Base-by-base conservation (phyloP, 345 rosid species). In the Eucalyptus marginata region DNA sequence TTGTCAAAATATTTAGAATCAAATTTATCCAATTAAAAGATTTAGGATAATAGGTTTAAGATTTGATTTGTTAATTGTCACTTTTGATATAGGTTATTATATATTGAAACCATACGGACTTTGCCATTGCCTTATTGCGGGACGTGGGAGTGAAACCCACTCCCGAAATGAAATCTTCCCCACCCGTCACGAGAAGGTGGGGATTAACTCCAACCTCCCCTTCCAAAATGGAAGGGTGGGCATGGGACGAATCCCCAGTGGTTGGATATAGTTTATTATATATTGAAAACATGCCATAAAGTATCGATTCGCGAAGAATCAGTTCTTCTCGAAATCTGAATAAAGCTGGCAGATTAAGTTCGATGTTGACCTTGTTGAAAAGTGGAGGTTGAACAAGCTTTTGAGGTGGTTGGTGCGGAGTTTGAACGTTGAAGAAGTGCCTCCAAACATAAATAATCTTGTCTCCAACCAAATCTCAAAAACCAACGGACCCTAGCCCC, bases 401-500 rank as follows among this genome's bases (percentile, higher is more conserved):
- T 43, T 20, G 84, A 87, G 91, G 86, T 87, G 54, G 89, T 86
- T 89, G 71, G 76, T 52, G 86, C 71, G 44, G 90, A 25, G 31
- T 46, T 90, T 18, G 47, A 59, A 85, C 81, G 40, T 62, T 86
- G 62, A 71, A 86, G n/a, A 54, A 59, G 17, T 25, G 27, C 44
- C 50, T 58, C 13, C 88, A 16, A n/a, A 22, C 43, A 40, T 46
- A 88, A 89, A 93, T 80, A 64, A 50, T 76, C 52, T n/a, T 54
- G 27, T 29, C 40, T n/a, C 40, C 43, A 13, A 10, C 83, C 84
- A 76, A 76, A 31, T 8, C 31, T 49, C 86, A 47, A 76, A 93
- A 88, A 90, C 93, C 89, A 88, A 83, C 87, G 66, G 46, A 86
- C 86, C 40, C 59, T 92, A 93, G 93, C 95, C 95, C 91, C 59